Evolutionary conservation across 805 yeast genomes (phyloP), one percentile per base, ranked within the genome.

Genomic region (Ogataea minuta): DNA sequence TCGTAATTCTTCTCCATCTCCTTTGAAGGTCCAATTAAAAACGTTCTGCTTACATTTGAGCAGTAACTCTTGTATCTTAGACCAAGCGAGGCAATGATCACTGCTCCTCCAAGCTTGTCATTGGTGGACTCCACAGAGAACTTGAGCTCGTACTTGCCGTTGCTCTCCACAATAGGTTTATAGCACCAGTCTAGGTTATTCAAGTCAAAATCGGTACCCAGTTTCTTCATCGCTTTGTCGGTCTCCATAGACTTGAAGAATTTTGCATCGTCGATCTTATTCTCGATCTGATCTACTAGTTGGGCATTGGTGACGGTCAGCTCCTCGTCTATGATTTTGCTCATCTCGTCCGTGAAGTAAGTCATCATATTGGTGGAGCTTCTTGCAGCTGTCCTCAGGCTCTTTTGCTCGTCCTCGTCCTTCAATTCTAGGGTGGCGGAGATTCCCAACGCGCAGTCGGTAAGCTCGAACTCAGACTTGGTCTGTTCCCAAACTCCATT

Each of bases 151-250:
- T 80, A 90, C 39, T 79, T 78, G 24, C 87, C 88, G 39, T 95
- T 95, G 51, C 95, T 83, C 66, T 88, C 95, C 37, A 89, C 74
- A 36, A 89, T 85, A 20, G 98, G 97, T 39, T 89, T 79, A 62
- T 86, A 88, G 49, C 95, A 85, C 96, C 97, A 91, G 60, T 91
- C 98, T 14, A 91, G 66, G 47, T 79, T 76, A 45, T 77, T 79
- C 4, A 82, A 68, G 54, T 88, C 95, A 45, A 89, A 83, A 39
- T 84, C 91, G 23, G 74, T 67, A 31, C 84, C 81, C 33, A 77
- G 59, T 48, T 75, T 74, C 53, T 79, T 77, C 53, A 77, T 58
- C 15, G 57, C 36, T 26, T 77, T 78, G 39, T 65, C 56, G 3
- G 67, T 64, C 10, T 70, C 70, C 62, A 70, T 70, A 28, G 63